Base-by-base conservation (phyloP, 331 rosid species). In the Dryas integrifolia region DNA sequence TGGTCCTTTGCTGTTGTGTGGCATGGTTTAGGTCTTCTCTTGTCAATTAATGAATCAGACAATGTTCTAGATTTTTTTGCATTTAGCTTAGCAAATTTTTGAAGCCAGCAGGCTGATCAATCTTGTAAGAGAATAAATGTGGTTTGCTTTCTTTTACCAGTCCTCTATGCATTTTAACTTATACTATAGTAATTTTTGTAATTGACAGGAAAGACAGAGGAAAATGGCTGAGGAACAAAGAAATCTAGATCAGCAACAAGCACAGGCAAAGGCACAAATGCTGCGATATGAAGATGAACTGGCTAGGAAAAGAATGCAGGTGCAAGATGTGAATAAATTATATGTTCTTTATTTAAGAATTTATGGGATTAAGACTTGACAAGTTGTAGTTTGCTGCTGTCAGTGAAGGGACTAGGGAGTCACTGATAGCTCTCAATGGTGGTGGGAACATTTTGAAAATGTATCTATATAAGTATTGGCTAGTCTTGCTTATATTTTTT, bases 271-370 rank as follows among this genome's bases (percentile, higher is more conserved):
- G 86, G 99, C 99, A 44, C 99, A 96, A 79, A 84, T 77, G 86
- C 48, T 86, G 75, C 89, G 97, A 24, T 72, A 66, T 72, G 92
- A 96, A 79, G 98, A 96, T 87, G 99, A 96, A 74, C 66, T 90
- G 72, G 85, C 96, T 49, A 90, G 97, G 80, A 87, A 92, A 79
- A 90, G 98, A 86, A 70, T 90, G 92, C 96, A 92, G 99, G 98
- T 96, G 67, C 80, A 10, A 62, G 69, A 65, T 57, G 56, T 71
- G 41, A 75, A 79, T 68, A 26, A 49, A 24, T 52, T 69, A 15
- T 67, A 21, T 5, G 0, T 39, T 74, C 48, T 58, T 45, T 57
- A 47, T 43, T 53, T 49, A 35, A 12, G 9, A 39, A 8, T 43
- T 18, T 40, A 0, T 47, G 44, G 45, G 11, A 66, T 48, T 48